Evolutionary conservation across 768 basidiomycete genomes (phyloP).

Genomic region (Neoboletus magnificus): DNA sequence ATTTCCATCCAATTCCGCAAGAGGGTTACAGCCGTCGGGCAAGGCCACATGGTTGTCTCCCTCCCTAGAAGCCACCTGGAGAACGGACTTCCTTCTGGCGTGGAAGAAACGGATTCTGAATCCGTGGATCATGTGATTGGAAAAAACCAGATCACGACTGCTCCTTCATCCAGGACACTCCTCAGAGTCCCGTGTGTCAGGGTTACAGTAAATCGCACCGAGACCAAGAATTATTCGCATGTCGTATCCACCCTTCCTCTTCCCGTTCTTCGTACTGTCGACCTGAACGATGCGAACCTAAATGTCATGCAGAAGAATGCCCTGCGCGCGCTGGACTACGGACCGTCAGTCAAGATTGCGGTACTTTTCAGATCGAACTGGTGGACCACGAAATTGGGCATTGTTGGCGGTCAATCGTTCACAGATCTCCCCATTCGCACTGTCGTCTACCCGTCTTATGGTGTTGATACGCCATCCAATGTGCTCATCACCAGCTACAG

Average conservation of each 20-base stretch:
- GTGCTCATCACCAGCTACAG: slow-evolving; percentile 41
- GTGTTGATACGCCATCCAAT: slow-evolving; percentile 21
- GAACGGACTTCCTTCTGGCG: neutral
- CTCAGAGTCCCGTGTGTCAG: neutral
- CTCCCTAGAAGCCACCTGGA: neutral
- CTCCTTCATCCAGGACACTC: neutral
- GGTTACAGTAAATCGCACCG: slow-evolving; percentile 6
- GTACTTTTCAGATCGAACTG: slow-evolving; percentile 42
- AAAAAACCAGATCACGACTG: neutral
- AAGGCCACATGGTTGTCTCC: slow-evolving; percentile 5
- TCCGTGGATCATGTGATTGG: neutral
- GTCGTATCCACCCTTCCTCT: slow-evolving; percentile 44
- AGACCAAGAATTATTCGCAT: slow-evolving; percentile 30
- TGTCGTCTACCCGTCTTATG: slow-evolving; percentile 45
- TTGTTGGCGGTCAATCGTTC: slow-evolving; percentile 40
- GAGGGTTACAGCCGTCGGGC: slow-evolving; percentile 19
- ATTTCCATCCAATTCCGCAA: slow-evolving; percentile 12
- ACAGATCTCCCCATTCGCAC: slow-evolving; percentile 43
- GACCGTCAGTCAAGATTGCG: slow-evolving; percentile 39
- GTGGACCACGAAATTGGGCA: slow-evolving; percentile 38
- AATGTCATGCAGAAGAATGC: slow-evolving; percentile 33
- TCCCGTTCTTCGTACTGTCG: slow-evolving; percentile 34
- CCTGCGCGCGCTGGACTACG: slow-evolving; percentile 38
- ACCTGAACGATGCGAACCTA: slow-evolving; percentile 29
- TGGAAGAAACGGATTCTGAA: neutral